Evolutionary conservation across 2,329 filamentous ascomycete species (phyloP), one percentile per base, ranked within the genome.

Genomic region (Epichloe aotearoae): DNA sequence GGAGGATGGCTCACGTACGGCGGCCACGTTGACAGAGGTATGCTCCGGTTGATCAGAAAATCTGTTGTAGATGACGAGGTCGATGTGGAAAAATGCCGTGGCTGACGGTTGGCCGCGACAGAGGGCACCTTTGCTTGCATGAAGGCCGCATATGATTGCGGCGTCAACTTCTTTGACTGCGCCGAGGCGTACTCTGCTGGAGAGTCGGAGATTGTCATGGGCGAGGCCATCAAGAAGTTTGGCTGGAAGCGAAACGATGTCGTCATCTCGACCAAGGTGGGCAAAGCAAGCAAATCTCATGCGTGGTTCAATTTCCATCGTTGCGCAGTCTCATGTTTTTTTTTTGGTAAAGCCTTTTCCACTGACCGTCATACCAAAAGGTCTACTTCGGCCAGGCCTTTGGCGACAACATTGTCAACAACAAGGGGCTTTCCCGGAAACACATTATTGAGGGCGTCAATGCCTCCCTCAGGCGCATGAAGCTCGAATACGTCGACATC

Each of bases 1-100:
- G 85, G 81, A 52, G 79, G 81, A 57, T 83, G 82, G 82, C 72
- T 89, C 49, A 88, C 85, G 1, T 88, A 86, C 57, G 85, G 85
- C 50, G 84, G 83, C 17, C 82, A 86, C 57, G 80, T 87, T 33
- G 80, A 82, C 50, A 76, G 80, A 61, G 79, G 81, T 81, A 69
- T 26, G 46, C 23, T 46, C 11, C 3, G 11, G 12, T 14, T 14
- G 42, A 39, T 3, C 17, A 26, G 20, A 39, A 15, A 15, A 2
- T 17, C 8, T 15, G 44, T 7, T 12, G 17, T 46, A n/a, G 11
- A 36, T 1, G 17, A 46, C 36, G 36, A 11, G 1, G 2, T 47
- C 15, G 5, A 12, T 33, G 8, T 19, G 11, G n/a, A 20, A 5
- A 20, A 6, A 40, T n/a, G 20, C 14, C 2, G 15, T 17, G 36